These are phyloP conservation scores for Atalantia buxifolia DNA, from an alignment of 345 rosid species.

Conservation along the genomic window DNA sequence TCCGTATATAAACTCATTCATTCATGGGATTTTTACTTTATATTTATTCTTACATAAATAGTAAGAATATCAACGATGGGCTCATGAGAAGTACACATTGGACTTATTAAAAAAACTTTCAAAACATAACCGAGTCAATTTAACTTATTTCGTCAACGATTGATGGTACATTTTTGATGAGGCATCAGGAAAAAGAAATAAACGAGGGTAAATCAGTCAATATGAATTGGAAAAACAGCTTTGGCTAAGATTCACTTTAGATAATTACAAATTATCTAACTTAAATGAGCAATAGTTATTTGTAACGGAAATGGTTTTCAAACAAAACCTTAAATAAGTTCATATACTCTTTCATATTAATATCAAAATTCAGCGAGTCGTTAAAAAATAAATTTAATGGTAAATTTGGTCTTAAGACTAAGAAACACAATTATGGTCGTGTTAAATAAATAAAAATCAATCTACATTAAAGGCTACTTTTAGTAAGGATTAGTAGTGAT, in stretches of 20 bases:
- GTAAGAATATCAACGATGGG: no score
- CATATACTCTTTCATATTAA: not conserved
- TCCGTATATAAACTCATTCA: no score
- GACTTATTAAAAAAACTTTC: no score
- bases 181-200: not conserved
- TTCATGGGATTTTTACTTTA: no score
- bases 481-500: not conserved
- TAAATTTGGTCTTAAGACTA: not conserved
- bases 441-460: not conserved
- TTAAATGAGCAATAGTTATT: constrained; percentile 2
- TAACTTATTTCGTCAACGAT: no score
- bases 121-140: no score
- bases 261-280: not conserved
- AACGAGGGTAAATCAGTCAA: not conserved
- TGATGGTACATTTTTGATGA: no score
- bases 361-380: not conserved
- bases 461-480: not conserved
- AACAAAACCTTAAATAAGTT: not conserved
- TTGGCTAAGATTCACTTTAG: not conserved
- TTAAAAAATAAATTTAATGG: not conserved
- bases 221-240: not conserved
- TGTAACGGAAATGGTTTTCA: constrained; percentile 11
- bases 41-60: no score
- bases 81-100: no score
- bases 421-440: not conserved